These are phyloP conservation scores for Neurospora sp. DNA, from an alignment of 2,329 filamentous ascomycete genomes.

Conservation along the genomic window DNA sequence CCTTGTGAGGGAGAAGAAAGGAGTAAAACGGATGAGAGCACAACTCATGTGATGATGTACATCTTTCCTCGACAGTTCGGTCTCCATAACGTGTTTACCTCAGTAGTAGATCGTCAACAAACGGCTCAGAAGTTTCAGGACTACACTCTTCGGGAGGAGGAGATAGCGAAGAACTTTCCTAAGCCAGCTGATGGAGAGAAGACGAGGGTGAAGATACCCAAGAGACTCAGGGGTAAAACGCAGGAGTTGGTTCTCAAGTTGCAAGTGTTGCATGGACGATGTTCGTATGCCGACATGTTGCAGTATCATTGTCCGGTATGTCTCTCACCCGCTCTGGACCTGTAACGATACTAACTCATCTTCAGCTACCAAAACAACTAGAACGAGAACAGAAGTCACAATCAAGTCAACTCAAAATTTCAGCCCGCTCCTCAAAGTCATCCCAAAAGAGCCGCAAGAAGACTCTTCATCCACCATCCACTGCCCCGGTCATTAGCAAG, in stretches of 20 bases:
- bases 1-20: background rate
- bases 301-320: conserved; percentile 68
- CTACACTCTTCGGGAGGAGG: conserved; percentile 75
- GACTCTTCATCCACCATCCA: background rate
- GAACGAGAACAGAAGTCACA: background rate
- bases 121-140: conserved; percentile 70
- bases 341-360: background rate
- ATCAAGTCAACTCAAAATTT: background rate
- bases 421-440: background rate
- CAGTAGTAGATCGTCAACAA: conserved; percentile 49
- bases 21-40: conserved; percentile 37
- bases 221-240: conserved; percentile 54
- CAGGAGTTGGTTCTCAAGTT: conserved; percentile 54
- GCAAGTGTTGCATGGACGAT: conserved; percentile 60
- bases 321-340: background rate
- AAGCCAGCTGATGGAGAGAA: conserved; percentile 13
- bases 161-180: conserved; percentile 46
- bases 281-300: conserved; percentile 70
- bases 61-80: conserved; percentile 87
- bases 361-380: background rate
- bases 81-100: conserved; percentile 87
- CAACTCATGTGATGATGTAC: conserved; percentile 73
- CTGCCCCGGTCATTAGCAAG: background rate
- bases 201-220: conserved; percentile 39
- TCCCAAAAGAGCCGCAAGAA: conserved; percentile 4